Evolutionary conservation across 768 basidiomycete genomes (phyloP), one percentile per base, ranked within the genome.

Genomic region (Peribolospora kevripleyi): DNA sequence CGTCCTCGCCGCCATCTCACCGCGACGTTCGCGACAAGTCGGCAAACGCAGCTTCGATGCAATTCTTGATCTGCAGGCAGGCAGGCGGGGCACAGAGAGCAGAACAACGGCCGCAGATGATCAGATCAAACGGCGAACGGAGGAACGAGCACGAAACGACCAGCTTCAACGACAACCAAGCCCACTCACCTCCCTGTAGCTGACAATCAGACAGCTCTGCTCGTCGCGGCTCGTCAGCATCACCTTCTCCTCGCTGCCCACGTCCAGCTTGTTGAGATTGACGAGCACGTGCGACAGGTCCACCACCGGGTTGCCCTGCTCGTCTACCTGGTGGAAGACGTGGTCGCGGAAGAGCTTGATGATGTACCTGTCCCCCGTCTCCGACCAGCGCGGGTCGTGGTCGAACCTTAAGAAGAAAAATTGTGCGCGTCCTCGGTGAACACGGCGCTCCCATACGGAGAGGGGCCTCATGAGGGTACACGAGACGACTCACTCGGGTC

Each of bases 291-390:
- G 90, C 0, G 80, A 76, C 57, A 98, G 69, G 64, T 90, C 88
- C 55, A 95, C 73, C 13, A 93, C 77, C 0, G 93, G 90, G 53
- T 81, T 79, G 7, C 86, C 84, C 60, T 77, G 74, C 64, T 87
- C 84, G 60, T 93, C 88, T 46, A 93, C 81, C 67, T 93, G 88
- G 65, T 98, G 93, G 68, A 98, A 98, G 37, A 98, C 88, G 62
- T 84, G 90, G 67, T 98, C 93, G 13, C 93, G 76, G 75, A 98
- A 97, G 49, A 98, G 75, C 72, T 93, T 95, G 72, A 98, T 76
- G 65, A 97, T 86, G 66, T 98, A 98, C 58, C 91, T 73, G 64
- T 98, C 93, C 2, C 93, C 93, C 0, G 93, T 97, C 65, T 98
- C 93, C 9, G 90, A 88, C 93, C 93, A 98, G 3, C 90, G 76